Evolutionary conservation across 2,329 filamentous ascomycete genomes (phyloP), one percentile per base, ranked within the genome.

Genomic region (Apiospora hydei): DNA sequence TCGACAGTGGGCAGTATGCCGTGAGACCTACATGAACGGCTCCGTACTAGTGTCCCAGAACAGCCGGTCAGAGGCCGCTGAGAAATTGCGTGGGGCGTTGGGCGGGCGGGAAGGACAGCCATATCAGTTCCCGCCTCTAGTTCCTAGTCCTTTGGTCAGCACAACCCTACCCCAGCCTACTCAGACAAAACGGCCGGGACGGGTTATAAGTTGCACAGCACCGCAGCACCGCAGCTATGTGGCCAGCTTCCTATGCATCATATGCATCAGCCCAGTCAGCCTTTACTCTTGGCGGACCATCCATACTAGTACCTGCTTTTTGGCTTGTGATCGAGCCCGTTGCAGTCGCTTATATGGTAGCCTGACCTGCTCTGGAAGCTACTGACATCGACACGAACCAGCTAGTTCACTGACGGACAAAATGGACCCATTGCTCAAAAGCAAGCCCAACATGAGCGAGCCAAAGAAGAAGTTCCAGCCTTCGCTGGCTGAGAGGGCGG

Each of bases 401-500:
- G 41, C n/a, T 11, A 18, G 66, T 26, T 34, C 38, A 44, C 8
- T 68, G 2, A 2, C 11, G 4, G 21, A 6, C 44, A 70, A 8
- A 3, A 71, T 44, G 69, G 26, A 41, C 10, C 8, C 71, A 21
- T 34, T 16, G 24, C 24, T 11, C 1, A 49, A 18, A 8, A 69
- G 67, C 44, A 69, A 49, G 26, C 6, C 41, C 4, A 46, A 8
- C 66, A 69, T 69, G 68, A 57, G 47, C 24, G 68, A 67, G 16
- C 41, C 47, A 4, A 73, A 71, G 67, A 71, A 73, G 11, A 75
- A 75, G 44, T 80, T 80, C 70, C 77, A 78, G 49, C 77, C 79
- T 8, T 75, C 73, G 4, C 73, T 81, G 43, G 69, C 76, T 44
- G 78, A 82, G 61, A 74, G 77, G 4, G 51, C 77, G 8, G 76